These are phyloP conservation scores for Larix kaempferi DNA, from an alignment of 75 land plant genomes.

Conservation along the genomic window DNA sequence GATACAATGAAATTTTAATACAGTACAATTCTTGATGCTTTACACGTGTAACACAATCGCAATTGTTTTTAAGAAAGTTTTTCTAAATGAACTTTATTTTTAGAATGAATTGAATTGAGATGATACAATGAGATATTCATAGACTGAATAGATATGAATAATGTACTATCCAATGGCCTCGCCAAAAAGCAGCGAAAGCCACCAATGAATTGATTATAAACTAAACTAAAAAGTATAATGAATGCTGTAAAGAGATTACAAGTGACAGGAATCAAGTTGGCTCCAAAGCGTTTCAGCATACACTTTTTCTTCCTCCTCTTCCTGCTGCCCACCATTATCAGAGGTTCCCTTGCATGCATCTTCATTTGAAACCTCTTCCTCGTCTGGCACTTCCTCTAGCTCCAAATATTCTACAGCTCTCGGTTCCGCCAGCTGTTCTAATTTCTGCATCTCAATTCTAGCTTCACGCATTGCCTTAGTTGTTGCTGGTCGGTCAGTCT, in stretches of 20 bases:
- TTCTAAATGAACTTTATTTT: too few relatives aligned
- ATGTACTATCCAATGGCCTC: too few relatives aligned
- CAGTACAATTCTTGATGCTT: too few relatives aligned
- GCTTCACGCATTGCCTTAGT: slow-evolving; percentile 59
- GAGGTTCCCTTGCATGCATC: slow-evolving; percentile 25
- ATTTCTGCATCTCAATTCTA: slow-evolving; percentile 24
- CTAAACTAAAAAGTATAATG: too few relatives aligned
- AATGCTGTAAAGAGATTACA: neutral
- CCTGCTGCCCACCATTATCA: slow-evolving; percentile 20
- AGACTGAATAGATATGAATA: too few relatives aligned
- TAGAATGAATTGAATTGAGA: too few relatives aligned
- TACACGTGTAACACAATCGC: too few relatives aligned
- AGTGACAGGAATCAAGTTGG: slow-evolving; percentile 36
- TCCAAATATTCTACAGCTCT: slow-evolving; percentile 12
- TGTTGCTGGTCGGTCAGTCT: slow-evolving; percentile 73
- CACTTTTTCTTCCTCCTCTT: slow-evolving; percentile 56
- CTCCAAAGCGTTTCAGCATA: slow-evolving; percentile 83
- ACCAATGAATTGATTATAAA: too few relatives aligned
- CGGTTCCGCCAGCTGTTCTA: slow-evolving; percentile 6
- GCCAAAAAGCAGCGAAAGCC: too few relatives aligned
- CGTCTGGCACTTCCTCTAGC: slow-evolving; percentile 10
- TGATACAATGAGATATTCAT: too few relatives aligned
- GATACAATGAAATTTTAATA: too few relatives aligned
- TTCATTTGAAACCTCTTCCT: slow-evolving; percentile 31
- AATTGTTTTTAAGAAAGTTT: too few relatives aligned